These are phyloP conservation scores for Pulveroboletus frians DNA, from an alignment of 768 basidiomycete genomes.

Conservation along the genomic window DNA sequence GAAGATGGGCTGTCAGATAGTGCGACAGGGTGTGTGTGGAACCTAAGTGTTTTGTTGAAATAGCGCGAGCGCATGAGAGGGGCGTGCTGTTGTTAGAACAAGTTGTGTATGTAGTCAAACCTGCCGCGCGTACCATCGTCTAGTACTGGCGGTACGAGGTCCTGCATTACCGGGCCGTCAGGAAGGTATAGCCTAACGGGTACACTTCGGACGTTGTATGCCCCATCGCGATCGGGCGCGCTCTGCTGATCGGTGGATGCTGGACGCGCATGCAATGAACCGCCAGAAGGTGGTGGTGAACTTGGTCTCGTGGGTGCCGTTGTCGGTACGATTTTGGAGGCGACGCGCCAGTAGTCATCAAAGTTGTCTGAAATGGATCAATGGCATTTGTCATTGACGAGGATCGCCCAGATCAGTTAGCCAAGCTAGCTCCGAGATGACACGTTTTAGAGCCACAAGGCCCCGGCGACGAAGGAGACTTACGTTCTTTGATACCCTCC, in stretches of 20 bases:
- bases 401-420: constrained; percentile 19
- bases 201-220: constrained; percentile 81
- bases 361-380: constrained; percentile 70
- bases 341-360: constrained; percentile 91
- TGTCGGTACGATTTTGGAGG: constrained; percentile 86
- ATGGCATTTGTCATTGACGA: constrained; percentile 10
- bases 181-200: constrained; percentile 88
- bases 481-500: constrained; percentile 95
- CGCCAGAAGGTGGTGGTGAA: constrained; percentile 49
- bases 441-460: constrained; percentile 18
- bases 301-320: constrained; percentile 56
- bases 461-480: constrained; percentile 32
- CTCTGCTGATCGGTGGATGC: constrained; percentile 56
- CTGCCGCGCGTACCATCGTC: constrained; percentile 59
- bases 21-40: constrained; percentile 63
- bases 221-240: constrained; percentile 67
- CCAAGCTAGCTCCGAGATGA: constrained; percentile 15
- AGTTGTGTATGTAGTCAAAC: neutral
- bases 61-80: neutral
- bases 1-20: constrained; percentile 67
- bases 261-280: constrained; percentile 60
- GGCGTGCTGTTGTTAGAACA: constrained; percentile 1
- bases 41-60: constrained; percentile 40
- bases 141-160: constrained; percentile 73
- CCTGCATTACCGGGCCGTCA: constrained; percentile 88